These are phyloP conservation scores for Glomus cerebriforme DNA, from an alignment of 192 early-diverging fungal genomes.

Conservation along the genomic window DNA sequence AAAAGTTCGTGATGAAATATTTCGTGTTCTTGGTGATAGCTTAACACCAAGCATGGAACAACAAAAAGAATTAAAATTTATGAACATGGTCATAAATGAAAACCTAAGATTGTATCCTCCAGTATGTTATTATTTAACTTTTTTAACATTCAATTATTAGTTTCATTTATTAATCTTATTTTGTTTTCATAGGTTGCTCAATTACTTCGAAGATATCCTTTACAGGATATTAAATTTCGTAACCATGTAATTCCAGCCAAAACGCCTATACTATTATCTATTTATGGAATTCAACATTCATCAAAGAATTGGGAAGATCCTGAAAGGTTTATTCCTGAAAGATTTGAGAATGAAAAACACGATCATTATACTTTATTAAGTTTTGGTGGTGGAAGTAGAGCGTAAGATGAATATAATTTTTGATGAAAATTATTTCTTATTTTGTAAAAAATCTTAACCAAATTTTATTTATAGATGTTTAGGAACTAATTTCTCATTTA, in stretches of 20 bases:
- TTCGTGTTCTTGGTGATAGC: neutral
- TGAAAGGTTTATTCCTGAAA: neutral
- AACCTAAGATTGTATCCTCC: slow-evolving; percentile 3
- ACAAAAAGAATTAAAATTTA: neutral
- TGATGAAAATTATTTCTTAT: neutral
- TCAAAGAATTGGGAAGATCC: neutral
- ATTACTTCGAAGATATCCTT: neutral
- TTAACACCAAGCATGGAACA: neutral
- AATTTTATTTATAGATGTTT: neutral
- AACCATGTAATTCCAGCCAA: neutral
- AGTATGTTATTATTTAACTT: neutral
- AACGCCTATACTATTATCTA: neutral
- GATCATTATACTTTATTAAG: neutral
- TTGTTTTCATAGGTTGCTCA: neutral
- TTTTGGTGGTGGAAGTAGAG: neutral
- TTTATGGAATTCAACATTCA: slow-evolving; percentile 2
- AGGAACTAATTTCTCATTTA: neutral
- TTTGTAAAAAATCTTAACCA: neutral
- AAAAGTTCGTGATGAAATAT: neutral
- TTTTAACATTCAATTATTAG: neutral
- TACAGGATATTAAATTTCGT: neutral
- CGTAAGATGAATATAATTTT: neutral
- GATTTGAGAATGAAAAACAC: neutral
- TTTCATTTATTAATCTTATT: neutral
- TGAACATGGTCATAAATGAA: neutral